These are phyloP conservation scores for Boletus mariae DNA, from an alignment of 1,284 basidiomycete species.

Conservation along the genomic window DNA sequence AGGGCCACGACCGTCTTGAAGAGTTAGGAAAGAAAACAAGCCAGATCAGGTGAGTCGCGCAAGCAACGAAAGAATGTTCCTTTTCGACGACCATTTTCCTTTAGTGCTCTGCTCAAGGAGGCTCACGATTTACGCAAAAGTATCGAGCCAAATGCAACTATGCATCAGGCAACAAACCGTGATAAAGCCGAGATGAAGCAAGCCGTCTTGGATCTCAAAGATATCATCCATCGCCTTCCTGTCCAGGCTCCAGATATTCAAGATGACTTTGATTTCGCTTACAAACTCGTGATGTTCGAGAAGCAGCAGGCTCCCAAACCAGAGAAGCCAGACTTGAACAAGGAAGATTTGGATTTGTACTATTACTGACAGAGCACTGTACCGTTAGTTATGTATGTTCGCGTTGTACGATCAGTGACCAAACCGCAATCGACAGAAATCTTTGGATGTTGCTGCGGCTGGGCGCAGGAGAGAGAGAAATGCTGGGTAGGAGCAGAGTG, in stretches of 20 bases:
- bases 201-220: slow-evolving; percentile 24
- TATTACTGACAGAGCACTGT: background rate
- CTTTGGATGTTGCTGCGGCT: no score
- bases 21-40: slow-evolving; percentile 32
- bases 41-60: slow-evolving; percentile 8
- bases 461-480: no score
- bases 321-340: slow-evolving; percentile 14
- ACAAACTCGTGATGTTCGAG: slow-evolving; percentile 31
- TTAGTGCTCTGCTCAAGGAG: slow-evolving; percentile 24
- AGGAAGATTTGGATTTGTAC: background rate
- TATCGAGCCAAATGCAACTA: slow-evolving; percentile 27
- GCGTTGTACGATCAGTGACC: no score
- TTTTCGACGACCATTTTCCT: background rate
- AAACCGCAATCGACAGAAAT: no score
- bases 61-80: no score
- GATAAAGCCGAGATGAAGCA: slow-evolving; percentile 22
- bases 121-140: slow-evolving; percentile 25
- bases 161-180: slow-evolving; percentile 21
- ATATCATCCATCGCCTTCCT: slow-evolving; percentile 26
- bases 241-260: slow-evolving; percentile 14
- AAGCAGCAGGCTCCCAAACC: slow-evolving; percentile 4
- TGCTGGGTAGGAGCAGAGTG: no score
- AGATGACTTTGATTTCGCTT: slow-evolving; percentile 30
- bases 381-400: background rate
- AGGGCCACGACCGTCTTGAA: slow-evolving; percentile 34